These are phyloP conservation scores for Schizosaccharomyces versatilis DNA, from an alignment of 1,139 yeast genomes.

Conservation along the genomic window DNA sequence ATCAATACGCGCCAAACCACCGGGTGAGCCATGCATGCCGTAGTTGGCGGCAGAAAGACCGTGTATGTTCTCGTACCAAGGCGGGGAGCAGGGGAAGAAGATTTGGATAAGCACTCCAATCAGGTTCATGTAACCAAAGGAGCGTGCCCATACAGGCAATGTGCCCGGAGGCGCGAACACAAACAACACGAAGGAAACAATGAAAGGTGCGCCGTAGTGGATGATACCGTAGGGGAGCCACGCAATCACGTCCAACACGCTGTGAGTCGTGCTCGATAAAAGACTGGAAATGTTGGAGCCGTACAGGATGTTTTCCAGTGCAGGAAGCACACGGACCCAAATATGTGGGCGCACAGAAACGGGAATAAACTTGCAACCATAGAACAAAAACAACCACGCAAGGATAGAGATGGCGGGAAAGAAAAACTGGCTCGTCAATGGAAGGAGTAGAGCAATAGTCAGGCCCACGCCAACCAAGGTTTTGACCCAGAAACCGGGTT, in stretches of 20 bases:
- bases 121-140: constrained; percentile 92
- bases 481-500: constrained; percentile 30
- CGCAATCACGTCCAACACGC: constrained; percentile 58
- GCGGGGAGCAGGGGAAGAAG: constrained; percentile 86
- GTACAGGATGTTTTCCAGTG: constrained; percentile 76
- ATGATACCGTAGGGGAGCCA: constrained; percentile 91
- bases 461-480: constrained; percentile 22
- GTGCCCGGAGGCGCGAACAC: constrained; percentile 85
- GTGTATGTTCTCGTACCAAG: constrained; percentile 80
- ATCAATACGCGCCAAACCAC: constrained; percentile 85
- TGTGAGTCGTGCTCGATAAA: constrained; percentile 49
- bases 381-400: constrained; percentile 72
- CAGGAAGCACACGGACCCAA: constrained; percentile 75
- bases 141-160: constrained; percentile 69
- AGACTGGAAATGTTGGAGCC: constrained; percentile 84
- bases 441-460: constrained; percentile 31
- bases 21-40: constrained; percentile 84
- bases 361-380: constrained; percentile 49
- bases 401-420: constrained; percentile 67
- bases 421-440: constrained; percentile 69
- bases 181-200: constrained; percentile 59
- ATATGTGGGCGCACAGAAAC: constrained; percentile 67
- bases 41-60: constrained; percentile 84
- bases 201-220: constrained; percentile 77
- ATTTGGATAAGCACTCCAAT: constrained; percentile 66